phyloP scores from a whole-genome alignment of 768 basidiomycete genomes.

The Suillus subalutaceus region DNA sequence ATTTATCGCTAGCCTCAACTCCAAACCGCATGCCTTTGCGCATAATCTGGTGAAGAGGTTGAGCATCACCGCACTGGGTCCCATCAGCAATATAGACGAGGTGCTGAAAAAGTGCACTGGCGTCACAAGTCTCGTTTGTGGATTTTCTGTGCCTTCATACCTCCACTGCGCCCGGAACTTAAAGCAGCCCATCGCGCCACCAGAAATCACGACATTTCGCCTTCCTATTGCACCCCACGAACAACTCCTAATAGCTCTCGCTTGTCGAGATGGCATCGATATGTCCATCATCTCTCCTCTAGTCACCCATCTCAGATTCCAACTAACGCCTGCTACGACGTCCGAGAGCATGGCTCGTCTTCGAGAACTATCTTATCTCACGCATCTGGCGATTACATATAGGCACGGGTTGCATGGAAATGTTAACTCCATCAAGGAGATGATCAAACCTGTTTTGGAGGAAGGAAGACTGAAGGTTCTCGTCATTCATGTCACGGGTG shows the following conservation, averaged over 20 bases:
- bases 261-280: slow-evolving; percentile 41
- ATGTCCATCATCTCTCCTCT: slow-evolving; percentile 30
- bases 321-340: slow-evolving; percentile 25
- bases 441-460: slow-evolving; percentile 16
- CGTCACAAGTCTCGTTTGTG: slow-evolving; percentile 38
- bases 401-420: slow-evolving; percentile 4
- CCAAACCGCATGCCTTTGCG: slow-evolving; percentile 28
- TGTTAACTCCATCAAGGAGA: slow-evolving; percentile 1
- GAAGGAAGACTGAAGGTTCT: slow-evolving; percentile 12
- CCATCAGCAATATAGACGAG: slow-evolving; percentile 33
- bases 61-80: slow-evolving; percentile 39
- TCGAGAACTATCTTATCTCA: slow-evolving; percentile 17
- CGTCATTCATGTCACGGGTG: slow-evolving; percentile 16
- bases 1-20: slow-evolving; percentile 31
- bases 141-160: slow-evolving; percentile 36
- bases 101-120: slow-evolving; percentile 35
- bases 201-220: slow-evolving; percentile 3
- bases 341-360: slow-evolving; percentile 14
- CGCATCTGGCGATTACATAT: slow-evolving; percentile 20
- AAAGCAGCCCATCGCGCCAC: neutral
- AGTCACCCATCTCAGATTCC: slow-evolving; percentile 38
- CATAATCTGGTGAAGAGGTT: slow-evolving; percentile 33
- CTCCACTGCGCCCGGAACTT: slow-evolving; percentile 12
- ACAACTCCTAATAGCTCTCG: slow-evolving; percentile 37
- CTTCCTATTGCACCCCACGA: slow-evolving; percentile 24